Evolutionary conservation across 257 asterid genomes (phyloP).

Genomic region (Leptodermis oblonga): DNA sequence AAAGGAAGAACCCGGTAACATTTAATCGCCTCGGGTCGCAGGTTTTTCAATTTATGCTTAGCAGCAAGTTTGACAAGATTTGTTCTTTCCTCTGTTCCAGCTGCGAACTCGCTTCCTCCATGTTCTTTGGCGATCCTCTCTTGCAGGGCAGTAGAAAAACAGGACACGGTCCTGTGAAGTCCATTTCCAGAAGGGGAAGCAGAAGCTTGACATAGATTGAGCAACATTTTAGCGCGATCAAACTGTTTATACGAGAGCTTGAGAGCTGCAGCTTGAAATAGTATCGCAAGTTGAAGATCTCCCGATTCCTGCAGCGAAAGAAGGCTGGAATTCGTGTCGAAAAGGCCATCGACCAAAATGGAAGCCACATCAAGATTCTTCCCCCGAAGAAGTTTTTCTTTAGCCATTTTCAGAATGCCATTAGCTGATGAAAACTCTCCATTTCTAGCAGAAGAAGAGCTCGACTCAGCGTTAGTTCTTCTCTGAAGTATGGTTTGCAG

Average conservation of each 20-base stretch:
- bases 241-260: constrained; percentile 23
- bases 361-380: constrained; percentile 4
- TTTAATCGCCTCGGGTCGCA: constrained; percentile 1
- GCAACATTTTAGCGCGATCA: constrained; percentile 29
- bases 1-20: constrained; percentile 20
- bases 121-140: constrained; percentile 28
- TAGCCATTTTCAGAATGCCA: constrained; percentile 25
- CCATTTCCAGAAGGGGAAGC: constrained; percentile 26
- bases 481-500: background rate
- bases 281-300: constrained; percentile 26
- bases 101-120: constrained; percentile 9
- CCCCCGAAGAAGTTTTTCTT: constrained; percentile 8
- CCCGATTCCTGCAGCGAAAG: constrained; percentile 12
- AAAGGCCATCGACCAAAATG: constrained; percentile 4
- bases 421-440: constrained; percentile 18
- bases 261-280: constrained; percentile 30
- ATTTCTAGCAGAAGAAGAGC: background rate
- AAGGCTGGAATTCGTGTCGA: constrained; percentile 14
- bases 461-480: background rate
- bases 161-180: constrained; percentile 23
- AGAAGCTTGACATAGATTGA: constrained; percentile 18
- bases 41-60: constrained; percentile 10
- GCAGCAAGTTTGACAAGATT: background rate
- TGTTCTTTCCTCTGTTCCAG: too few species aligned
- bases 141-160: constrained; percentile 28